Evolutionary conservation across 2,329 filamentous ascomycete species (phyloP).

Genomic region (Trichoderma sp.): DNA sequence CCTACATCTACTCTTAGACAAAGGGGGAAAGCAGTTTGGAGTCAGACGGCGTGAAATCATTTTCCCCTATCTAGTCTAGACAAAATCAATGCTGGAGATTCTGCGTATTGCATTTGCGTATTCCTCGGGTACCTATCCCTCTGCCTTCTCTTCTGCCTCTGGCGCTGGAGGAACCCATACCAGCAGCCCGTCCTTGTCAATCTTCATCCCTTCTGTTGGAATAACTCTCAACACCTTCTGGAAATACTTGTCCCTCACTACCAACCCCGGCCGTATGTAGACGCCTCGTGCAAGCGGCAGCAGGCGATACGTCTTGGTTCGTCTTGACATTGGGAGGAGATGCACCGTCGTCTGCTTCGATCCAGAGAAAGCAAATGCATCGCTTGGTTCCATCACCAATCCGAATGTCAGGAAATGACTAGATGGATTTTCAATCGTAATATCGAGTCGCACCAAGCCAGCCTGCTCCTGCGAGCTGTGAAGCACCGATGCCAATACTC

Average conservation of each 20-base stretch:
- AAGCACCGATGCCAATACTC: constrained; percentile 68
- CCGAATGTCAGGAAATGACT: constrained; percentile 94
- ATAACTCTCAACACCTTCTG: constrained; percentile 84
- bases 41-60: neutral
- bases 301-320: constrained; percentile 72
- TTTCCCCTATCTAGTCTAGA: constrained; percentile 5
- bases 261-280: constrained; percentile 72
- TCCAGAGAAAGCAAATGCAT: constrained; percentile 91
- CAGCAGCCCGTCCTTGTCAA: constrained; percentile 63
- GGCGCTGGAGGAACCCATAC: constrained; percentile 56
- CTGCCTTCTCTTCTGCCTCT: constrained; percentile 14
- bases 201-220: constrained; percentile 71
- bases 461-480: constrained; percentile 41
- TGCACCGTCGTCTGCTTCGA: constrained; percentile 79
- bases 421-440: constrained; percentile 89
- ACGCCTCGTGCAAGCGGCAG: constrained; percentile 64
- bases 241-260: constrained; percentile 88
- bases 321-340: constrained; percentile 77
- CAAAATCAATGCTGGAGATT: neutral
- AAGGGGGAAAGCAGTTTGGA: neutral
- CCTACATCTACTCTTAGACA: neutral
- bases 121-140: neutral
- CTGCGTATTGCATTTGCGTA: neutral
- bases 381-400: constrained; percentile 85
- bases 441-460: constrained; percentile 48